Evolutionary conservation across 1,284 basidiomycete genomes (phyloP), one percentile per base, ranked within the genome.

Genomic region (Austroboletus novae-zelandiae): DNA sequence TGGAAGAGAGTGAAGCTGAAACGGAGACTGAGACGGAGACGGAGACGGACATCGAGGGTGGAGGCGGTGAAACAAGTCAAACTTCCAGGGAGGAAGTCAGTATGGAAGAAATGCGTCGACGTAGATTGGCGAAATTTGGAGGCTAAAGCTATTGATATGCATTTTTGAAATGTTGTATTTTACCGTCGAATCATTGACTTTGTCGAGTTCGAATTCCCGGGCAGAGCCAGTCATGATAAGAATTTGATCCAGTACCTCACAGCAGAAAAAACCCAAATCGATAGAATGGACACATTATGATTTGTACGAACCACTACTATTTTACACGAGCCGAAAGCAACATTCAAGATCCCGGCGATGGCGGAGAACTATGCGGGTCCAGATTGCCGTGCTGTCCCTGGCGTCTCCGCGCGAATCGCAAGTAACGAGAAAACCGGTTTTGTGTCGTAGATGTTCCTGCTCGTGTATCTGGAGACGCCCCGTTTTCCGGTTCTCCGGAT

Each of bases 91-190:
- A 68, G 47, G 56, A 71, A 45, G 71, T 84, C 17, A 83, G 73
- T 57, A 61, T 86, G 39, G 93, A 94, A 50, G 91, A 95, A 68
- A 81, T 96, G 58, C 78, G 93, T 41, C 74, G 77, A 65, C 73
- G 82, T 59, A 76, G 93, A 45, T 69, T 95, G 57, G 93, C 89
- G 11, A 80, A 81, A 57, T 95, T 95, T 64, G 85, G 81, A 31
- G 71, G 74, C 15, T 78, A 46, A 62, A 31, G 43, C 29, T 40
- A 39, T 43, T 8, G 34, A 5, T 14, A 31, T 8, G 30, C 18
- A 37, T 39, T 23, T 27, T 14, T 18, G 27, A 44, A 43, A 14
- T 30, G 53, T 35, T 18, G 17, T 27, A 27, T 27, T 27, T 9
- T 27, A 27, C 27, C 27, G 25, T 32, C 15, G 35, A 47, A 9